Evolutionary conservation across 495 filamentous ascomycete genomes (phyloP).

Genomic region (Penicillium flavigenum): DNA sequence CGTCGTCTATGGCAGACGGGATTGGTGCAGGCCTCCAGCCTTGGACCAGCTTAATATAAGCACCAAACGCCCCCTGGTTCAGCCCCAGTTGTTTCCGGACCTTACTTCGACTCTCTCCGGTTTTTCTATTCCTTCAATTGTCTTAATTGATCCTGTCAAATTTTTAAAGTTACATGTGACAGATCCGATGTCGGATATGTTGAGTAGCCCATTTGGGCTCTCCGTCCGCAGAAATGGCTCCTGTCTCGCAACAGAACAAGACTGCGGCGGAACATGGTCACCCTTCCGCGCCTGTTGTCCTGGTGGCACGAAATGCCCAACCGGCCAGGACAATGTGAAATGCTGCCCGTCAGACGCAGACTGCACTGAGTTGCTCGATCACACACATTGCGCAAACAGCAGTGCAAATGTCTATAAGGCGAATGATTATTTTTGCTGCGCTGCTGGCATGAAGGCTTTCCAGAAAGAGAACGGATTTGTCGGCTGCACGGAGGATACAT

Average conservation of each 20-base stretch:
- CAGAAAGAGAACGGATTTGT: neutral
- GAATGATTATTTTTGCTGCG: slow-evolving; percentile 5
- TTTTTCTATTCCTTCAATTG: neutral
- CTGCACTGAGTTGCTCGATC: slow-evolving; percentile 1
- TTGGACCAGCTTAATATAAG: neutral
- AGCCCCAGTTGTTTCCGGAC: neutral
- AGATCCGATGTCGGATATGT: slow-evolving; percentile 9
- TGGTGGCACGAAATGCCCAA: slow-evolving; percentile 1
- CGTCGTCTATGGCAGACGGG: no score
- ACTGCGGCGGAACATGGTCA: slow-evolving; percentile 8
- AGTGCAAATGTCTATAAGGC: slow-evolving; percentile 15
- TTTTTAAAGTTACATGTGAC: neutral
- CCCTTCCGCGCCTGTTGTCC: slow-evolving; percentile 10
- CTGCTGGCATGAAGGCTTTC: neutral
- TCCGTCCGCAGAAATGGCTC: slow-evolving; percentile 10
- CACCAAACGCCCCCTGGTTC: neutral
- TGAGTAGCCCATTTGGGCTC: slow-evolving; percentile 9
- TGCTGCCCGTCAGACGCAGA: slow-evolving; percentile 11
- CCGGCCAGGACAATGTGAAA: slow-evolving; percentile 7
- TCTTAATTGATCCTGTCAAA: neutral
- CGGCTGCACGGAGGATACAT: slow-evolving; percentile 8
- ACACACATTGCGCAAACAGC: slow-evolving; percentile 10
- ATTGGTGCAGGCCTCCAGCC: no score
- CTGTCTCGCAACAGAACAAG: slow-evolving; percentile 5
- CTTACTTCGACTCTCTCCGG: neutral